Base-by-base conservation (phyloP, 495 filamentous ascomycete genomes). In the Tuber umbilicatum region DNA sequence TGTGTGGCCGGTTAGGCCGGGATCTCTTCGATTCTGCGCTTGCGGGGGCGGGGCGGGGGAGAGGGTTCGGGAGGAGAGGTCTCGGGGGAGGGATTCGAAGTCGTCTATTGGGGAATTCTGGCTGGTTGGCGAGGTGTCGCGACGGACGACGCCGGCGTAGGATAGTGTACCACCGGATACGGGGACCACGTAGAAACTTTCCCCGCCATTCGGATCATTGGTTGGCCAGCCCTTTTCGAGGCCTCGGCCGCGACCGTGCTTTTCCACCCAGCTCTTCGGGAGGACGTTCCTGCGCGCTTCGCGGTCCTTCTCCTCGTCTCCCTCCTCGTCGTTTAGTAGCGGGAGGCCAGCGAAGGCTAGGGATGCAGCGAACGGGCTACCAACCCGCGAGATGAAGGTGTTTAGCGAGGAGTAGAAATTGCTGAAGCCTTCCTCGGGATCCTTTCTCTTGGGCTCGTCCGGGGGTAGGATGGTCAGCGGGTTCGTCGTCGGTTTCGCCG, bases 261-360 rank as follows among this genome's bases (percentile, higher is more conserved):
- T 81, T 47, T 76, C 73, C 73, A 74, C 78, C 82, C 82, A 38
- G 78, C 76, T 80, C 85, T 85, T 47, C 76, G 74, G 37, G 73
- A 78, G 31, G 78, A 74, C 43, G 82, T 79, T 68, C 73, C 70
- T 12, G 76, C 70, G 16, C 79, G 79, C 7, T 78, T 74, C 64
- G 0, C 73, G 64, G 17, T 81, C 73, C 17, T 71, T 69, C 9
- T 76, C 74, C 9, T 68, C 60, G 55, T 73, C 71, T 27, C 19
- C 5, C 27, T 2, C 55, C 0, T 70, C 47, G 16, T 73, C 79
- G 2, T 79, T 68, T 12, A 82, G 85, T 10, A 99, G 84, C 2
- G 96, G 95, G 5, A 99, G 89, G 3, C 94, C 94, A 19, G 94
- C 92, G 83, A 97, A 98, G 19, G 93, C 94, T 10, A 99, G 86